Evolutionary conservation across 2,329 filamentous ascomycete species (phyloP), one percentile per base, ranked within the genome.

Genomic region (Calycina herbarum): DNA sequence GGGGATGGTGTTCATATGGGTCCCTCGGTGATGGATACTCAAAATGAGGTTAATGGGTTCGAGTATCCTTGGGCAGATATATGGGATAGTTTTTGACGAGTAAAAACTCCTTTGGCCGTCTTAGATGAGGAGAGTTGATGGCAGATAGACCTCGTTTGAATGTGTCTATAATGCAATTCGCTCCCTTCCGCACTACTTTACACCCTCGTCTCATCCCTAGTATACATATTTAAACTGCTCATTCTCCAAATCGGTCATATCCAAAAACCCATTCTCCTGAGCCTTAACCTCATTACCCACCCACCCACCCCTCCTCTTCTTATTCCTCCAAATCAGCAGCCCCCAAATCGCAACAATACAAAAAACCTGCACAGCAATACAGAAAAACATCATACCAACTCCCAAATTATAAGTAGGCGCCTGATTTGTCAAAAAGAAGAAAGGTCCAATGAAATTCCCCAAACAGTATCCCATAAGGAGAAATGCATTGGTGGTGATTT

Each of bases 381-480:
- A 31, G 33, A 59, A 59, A 40, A 59, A 35, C 15, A 35, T 59
- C 13, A 35, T 35, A 20, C 57, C 57, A 27, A 59, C 35, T 6
- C 57, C 57, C 6, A 59, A 24, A 27, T 35, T 24, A 40, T 59
- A 59, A 35, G 17, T 31, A 8, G 57, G 57, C 4, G 31, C 13
- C 15, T 59, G 57, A 13, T 20, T 40, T 4, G 57, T 59, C 35
- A 38, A 15, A 40, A 59, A 59, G 57, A 59, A 59, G 13, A 35
- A 35, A 2, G 57, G 57, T 11, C 29, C 57, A 13, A 42, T 42
- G 31, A 38, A 35, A 59, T 35, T 38, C 24, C 31, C 57, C 24
- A 59, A 11, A 38, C 35, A 59, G 24, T 59, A 98, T 97, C 20
- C 92, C 93, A 74, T 76, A 7, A 81, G 71, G 17, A 79, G 71